These are phyloP conservation scores for Neurospora pannonica DNA, from an alignment of 495 filamentous ascomycete species.

Conservation along the genomic window DNA sequence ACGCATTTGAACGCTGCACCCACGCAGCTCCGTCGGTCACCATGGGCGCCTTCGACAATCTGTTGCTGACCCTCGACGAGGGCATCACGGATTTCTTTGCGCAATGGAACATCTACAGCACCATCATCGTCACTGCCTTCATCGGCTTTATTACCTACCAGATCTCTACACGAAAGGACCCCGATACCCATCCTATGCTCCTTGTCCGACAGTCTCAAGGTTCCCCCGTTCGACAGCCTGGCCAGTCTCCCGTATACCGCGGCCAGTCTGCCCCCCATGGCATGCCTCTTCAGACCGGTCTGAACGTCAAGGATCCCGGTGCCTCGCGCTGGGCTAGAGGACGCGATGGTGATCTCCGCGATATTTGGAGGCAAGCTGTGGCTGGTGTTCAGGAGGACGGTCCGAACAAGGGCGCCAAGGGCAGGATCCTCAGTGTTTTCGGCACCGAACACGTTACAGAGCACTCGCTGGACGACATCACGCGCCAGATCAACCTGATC, in stretches of 20 bases:
- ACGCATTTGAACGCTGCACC: background rate
- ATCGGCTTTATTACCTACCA: constrained; percentile 45
- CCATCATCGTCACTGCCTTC: constrained; percentile 51
- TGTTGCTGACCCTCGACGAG: constrained; percentile 56
- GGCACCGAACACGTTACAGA: constrained; percentile 66
- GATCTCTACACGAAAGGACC: constrained; percentile 45
- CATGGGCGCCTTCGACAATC: constrained; percentile 30
- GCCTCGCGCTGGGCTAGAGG: constrained; percentile 74
- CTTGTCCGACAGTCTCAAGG: constrained; percentile 74
- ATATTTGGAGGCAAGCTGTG: constrained; percentile 77
- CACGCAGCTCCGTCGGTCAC: background rate
- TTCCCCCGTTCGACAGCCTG: constrained; percentile 68
- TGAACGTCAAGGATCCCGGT: constrained; percentile 77
- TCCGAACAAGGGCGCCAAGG: constrained; percentile 48
- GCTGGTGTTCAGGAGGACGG: constrained; percentile 54
- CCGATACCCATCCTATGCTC: constrained; percentile 85
- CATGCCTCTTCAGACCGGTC: constrained; percentile 68
- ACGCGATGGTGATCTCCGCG: constrained; percentile 80
- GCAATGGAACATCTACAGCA: constrained; percentile 73
- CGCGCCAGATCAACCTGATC: constrained; percentile 78
- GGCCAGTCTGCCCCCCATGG: constrained; percentile 74
- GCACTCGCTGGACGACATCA: constrained; percentile 58
- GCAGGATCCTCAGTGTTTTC: constrained; percentile 71
- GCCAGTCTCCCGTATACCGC: constrained; percentile 76
- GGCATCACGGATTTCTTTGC: constrained; percentile 56